A percentile compares a stretch with the other conserved stretches of the same genome.
Conservation (phyloP, 192 early-diverging fungal species). For the Backusella psychrophila region DNA sequence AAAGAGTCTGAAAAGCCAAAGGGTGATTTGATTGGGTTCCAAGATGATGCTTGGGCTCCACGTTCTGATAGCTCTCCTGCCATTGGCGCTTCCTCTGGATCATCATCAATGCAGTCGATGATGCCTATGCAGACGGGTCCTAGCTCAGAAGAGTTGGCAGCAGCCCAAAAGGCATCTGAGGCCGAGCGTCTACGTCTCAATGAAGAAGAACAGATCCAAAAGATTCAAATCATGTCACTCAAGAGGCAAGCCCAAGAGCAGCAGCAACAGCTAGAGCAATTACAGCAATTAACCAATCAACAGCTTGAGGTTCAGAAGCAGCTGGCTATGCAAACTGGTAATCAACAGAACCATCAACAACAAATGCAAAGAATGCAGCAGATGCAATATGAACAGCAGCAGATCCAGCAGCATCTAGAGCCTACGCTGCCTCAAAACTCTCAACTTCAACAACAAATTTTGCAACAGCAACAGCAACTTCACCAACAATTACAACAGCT, state of each 20-base stretch:
- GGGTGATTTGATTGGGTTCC: conserved; percentile 39
- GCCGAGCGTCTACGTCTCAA: background rate
- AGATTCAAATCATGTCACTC: conserved; percentile 10
- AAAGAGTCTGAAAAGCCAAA: conserved; percentile 22
- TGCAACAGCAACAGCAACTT: background rate
- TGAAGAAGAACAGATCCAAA: conserved; percentile 19
- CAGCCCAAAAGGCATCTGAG: background rate
- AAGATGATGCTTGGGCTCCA: conserved; percentile 55
- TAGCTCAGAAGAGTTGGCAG: background rate
- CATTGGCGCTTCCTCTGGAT: conserved; percentile 10
- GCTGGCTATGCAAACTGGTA: conserved; percentile 6
- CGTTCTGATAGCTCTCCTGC: conserved; percentile 33
- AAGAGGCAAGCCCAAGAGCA: conserved; percentile 9
- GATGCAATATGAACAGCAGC: conserved; percentile 15
- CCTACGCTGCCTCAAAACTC: background rate
- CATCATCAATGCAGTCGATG: conserved; percentile 17
- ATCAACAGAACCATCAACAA: conserved; percentile 16
- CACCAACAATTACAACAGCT: background rate
- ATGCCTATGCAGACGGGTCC: conserved; percentile 10
- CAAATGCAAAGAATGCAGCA: conserved; percentile 8
- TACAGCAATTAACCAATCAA: conserved; percentile 4
- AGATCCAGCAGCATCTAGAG: conserved; percentile 19
- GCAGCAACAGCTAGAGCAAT: conserved; percentile 7
- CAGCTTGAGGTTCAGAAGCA: conserved; percentile 17
- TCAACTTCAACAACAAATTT: background rate